Evolutionary conservation across 768 basidiomycete genomes (phyloP).

Genomic region (Phlebiopsis gigantea): DNA sequence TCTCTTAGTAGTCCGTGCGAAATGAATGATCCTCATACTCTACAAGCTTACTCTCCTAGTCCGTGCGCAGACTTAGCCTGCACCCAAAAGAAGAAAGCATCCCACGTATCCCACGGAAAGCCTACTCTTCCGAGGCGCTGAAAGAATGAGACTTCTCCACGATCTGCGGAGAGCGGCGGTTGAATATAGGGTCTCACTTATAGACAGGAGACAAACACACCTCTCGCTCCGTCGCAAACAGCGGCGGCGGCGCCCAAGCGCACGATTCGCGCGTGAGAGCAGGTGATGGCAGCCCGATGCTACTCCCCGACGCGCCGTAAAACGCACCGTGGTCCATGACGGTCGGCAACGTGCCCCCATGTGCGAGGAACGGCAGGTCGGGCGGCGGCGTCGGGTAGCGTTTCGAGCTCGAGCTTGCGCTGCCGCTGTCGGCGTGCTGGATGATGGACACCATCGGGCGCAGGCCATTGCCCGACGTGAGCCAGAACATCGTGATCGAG

Average conservation of each 20-base stretch:
- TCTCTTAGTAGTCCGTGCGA: no score
- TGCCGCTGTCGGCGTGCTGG: neutral
- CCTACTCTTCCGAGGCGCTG: neutral
- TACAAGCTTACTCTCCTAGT: no score
- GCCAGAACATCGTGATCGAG: constrained; percentile 43
- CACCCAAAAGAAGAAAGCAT: no score
- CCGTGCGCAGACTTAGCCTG: no score
- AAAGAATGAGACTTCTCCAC: neutral
- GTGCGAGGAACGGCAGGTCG: neutral
- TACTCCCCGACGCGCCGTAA: no score
- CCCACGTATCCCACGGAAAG: no score
- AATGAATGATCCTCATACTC: no score
- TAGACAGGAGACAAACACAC: neutral
- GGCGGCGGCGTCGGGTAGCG: neutral
- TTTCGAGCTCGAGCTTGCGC: neutral
- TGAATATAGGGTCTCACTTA: neutral
- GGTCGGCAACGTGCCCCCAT: constrained; percentile 4
- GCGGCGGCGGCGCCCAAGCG: neutral
- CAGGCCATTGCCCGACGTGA: constrained; percentile 26
- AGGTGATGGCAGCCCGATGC: no score
- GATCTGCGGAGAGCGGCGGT: neutral
- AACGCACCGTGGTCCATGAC: constrained; percentile 7
- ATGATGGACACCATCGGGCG: constrained; percentile 2
- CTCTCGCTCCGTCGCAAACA: neutral
- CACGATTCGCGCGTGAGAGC: no score